Evolutionary conservation across 768 basidiomycete species (phyloP).

Genomic region (Calocybe gangraenosa): DNA sequence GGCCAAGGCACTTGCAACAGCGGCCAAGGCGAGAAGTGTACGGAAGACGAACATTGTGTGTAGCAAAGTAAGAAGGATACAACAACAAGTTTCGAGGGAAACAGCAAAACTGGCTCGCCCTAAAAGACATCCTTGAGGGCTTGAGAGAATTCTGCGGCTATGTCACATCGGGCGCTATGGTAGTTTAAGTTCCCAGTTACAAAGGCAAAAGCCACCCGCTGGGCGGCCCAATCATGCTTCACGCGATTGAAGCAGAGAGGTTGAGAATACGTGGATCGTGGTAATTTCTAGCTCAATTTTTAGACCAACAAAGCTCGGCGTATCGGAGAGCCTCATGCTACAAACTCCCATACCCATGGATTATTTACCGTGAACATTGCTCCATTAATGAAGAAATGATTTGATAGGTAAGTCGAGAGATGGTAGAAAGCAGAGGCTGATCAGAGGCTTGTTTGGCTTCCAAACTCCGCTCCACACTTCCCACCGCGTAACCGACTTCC

Average conservation of each 20-base stretch:
- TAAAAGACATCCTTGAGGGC: slow-evolving; percentile 14
- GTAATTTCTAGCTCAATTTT: not conserved
- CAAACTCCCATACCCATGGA: slow-evolving; percentile 2
- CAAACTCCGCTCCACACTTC: slow-evolving; percentile 8
- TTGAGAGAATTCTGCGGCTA: slow-evolving; percentile 16
- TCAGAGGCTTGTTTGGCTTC: not conserved
- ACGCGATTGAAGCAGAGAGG: slow-evolving; percentile 11
- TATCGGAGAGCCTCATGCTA: not conserved
- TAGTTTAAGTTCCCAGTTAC: slow-evolving; percentile 6
- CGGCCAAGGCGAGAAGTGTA: slow-evolving; percentile 24
- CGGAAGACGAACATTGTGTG: slow-evolving; percentile 26
- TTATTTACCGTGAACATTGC: not conserved
- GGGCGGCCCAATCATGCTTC: slow-evolving; percentile 14
- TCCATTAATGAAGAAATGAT: not conserved
- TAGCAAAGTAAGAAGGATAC: slow-evolving; percentile 1
- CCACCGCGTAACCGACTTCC: slow-evolving; percentile 6
- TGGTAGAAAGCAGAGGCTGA: not conserved
- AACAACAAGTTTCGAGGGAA: not conserved
- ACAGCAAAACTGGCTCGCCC: not conserved
- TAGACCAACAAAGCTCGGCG: slow-evolving; percentile 1
- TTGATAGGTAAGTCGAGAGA: not conserved
- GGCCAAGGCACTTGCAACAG: slow-evolving; percentile 23
- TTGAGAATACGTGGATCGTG: slow-evolving; percentile 3
- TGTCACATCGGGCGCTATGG: slow-evolving; percentile 1
- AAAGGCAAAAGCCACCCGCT: not conserved